These are phyloP conservation scores for Cystobasidiaceae sp. DNA, from an alignment of 1,284 basidiomycete genomes.

Conservation along the genomic window DNA sequence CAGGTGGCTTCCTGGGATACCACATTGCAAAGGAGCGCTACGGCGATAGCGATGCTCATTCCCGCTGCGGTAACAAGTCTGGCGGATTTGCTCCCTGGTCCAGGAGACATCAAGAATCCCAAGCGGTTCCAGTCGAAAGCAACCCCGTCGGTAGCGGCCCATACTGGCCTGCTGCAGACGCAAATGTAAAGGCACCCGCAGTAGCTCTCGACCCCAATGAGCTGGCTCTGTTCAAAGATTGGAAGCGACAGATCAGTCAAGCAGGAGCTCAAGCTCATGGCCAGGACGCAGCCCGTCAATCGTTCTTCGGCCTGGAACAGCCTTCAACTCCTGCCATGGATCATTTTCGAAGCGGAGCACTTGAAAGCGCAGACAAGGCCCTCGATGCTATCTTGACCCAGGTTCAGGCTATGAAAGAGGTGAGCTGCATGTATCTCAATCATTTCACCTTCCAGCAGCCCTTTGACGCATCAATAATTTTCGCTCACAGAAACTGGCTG, in stretches of 20 bases:
- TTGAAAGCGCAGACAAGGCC: constrained; percentile 30
- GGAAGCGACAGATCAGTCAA: constrained; percentile 10
- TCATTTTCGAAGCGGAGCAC: not conserved
- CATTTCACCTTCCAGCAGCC: not conserved
- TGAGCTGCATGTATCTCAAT: not conserved
- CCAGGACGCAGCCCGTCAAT: not conserved
- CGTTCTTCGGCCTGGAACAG: not conserved
- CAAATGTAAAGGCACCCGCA: not conserved
- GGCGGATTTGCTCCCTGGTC: no score
- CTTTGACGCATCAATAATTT: not conserved
- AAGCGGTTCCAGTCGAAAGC: not conserved
- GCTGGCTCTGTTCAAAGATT: constrained; percentile 13
- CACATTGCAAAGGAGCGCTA: constrained; percentile 6
- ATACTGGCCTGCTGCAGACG: no score
- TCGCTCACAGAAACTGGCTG: constrained; percentile 7
- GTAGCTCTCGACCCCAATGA: constrained; percentile 1
- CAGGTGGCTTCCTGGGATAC: constrained; percentile 13
- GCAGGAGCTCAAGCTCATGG: not conserved
- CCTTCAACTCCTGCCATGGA: not conserved
- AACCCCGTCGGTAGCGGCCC: no score
- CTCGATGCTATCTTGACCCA: constrained; percentile 26
- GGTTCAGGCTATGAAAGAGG: constrained; percentile 25
- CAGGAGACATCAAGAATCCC: not conserved
- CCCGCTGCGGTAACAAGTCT: not conserved
- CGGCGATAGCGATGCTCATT: not conserved